Evolutionary conservation across 2,329 filamentous ascomycete genomes (phyloP), one percentile per base, ranked within the genome.

Genomic region (Knufia petricola): DNA sequence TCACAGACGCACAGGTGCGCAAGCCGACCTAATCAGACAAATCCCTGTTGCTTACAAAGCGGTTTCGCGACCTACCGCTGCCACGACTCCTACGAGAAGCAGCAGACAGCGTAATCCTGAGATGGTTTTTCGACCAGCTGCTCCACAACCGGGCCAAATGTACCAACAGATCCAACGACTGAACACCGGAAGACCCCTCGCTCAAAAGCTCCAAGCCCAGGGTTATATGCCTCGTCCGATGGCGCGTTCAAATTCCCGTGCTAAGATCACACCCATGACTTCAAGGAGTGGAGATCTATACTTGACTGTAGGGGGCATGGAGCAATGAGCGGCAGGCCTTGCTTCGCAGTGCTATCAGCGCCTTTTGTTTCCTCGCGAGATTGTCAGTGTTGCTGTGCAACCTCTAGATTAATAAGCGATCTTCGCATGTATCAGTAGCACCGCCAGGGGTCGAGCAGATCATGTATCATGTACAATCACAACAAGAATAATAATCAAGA

Each of bases 201-300:
- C 44, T 17, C 32, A 28, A 20, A 47, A 47, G 17, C 19, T 38
- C 15, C 44, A 47, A n/a, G 23, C 20, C 23, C 44, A 47, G 23
- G 34, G 44, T 7, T 39, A 47, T 37, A 23, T 46, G 13, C 43
- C 43, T 44, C 24, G 15, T 19, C 41, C 15, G 17, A 7, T 32
- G n/a, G 17, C 17, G 12, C 32, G 34, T 15, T 21, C 44, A 26
- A 28, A 32, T 13, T 38, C 32, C 9, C 21, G 34, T 13, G 53
- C 50, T 9, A 52, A 52, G 36, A 30, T 54, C 39, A 55, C 53
- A 20, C 55, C 55, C 4, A 55, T 48, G 36, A 53, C 53, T 41
- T 54, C 55, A 20, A 56, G 51, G 21, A 50, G 24, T n/a, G 55
- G 54, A n/a, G 55, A 58, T 42, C 43, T 56, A 21, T 58, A 56